Evolutionary conservation across 2,329 filamentous ascomycete species (phyloP).

Genomic region (Aspergillus fumigatus): DNA sequence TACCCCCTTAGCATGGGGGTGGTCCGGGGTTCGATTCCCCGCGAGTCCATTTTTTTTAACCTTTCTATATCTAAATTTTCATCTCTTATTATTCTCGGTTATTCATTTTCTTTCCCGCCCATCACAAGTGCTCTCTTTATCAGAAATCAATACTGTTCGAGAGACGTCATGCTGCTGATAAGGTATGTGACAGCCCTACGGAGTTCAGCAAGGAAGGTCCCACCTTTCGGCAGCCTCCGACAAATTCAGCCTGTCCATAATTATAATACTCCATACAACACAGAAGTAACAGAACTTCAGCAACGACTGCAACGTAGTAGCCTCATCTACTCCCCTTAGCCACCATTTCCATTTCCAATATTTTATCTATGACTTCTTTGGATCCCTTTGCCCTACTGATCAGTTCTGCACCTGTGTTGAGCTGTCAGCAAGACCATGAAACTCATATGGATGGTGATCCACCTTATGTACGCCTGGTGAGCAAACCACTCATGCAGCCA

Average conservation of each 20-base stretch:
- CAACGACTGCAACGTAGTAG: neutral
- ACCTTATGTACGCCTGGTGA: neutral
- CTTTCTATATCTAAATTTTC: too few species aligned
- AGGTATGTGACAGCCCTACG: too few species aligned
- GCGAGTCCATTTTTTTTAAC: conserved; percentile 44
- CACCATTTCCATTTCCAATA: neutral
- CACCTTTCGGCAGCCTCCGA: neutral
- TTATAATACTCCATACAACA: too few species aligned
- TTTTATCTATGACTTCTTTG: neutral
- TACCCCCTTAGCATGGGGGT: conserved; percentile 46
- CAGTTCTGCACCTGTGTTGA: neutral
- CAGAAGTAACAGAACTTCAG: neutral
- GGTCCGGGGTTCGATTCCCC: conserved; percentile 48
- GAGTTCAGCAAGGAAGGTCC: neutral
- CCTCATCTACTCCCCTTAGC: neutral
- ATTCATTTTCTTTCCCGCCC: too few species aligned
- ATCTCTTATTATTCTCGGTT: too few species aligned
- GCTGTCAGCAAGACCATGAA: neutral
- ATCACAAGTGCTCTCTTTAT: too few species aligned
- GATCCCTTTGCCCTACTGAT: neutral
- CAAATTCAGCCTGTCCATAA: neutral
- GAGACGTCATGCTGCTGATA: neutral
- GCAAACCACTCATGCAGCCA: neutral
- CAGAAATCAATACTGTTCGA: neutral
- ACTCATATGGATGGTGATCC: neutral